Evolutionary conservation across 257 asterid species (phyloP), one percentile per base, ranked within the genome.

Genomic region (Solanum virginianum): DNA sequence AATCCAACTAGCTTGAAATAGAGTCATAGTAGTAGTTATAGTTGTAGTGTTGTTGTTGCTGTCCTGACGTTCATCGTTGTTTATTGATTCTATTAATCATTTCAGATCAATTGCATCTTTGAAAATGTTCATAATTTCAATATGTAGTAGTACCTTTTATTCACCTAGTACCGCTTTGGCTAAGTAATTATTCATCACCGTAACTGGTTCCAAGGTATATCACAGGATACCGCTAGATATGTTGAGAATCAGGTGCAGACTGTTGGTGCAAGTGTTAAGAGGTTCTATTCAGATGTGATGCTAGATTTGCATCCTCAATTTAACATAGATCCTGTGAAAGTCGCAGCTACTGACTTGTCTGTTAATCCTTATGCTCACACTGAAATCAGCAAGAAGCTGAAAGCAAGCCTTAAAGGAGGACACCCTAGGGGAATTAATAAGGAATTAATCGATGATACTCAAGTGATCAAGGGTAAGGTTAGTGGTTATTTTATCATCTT

Each of bases 241-340:
- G 88, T 94, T 81, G 96, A 93, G 85, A 92, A 90, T 87, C 98
- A 90, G 88, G 96, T 88, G 82, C 92, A 95, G 87, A 94, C 92
- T 87, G 98, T 93, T 49, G 93, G 97, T 60, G 90, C 83, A 24
- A 92, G 92, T 55, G 95, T 92, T 55, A 94, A 92, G 94, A 94
- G 89, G 85, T 94, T 95, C 90, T 95, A 90, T 86, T 85, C 94
- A 56, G 97, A 95, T 80, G 91, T 93, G 71, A 86, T 95, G 94
- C 89, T 90, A 88, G 98, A 94, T 90, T 72, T 94, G 84, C 86
- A 82, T 43, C 92, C 93, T 62, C 80, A 89, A 39, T 90, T 93
- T 66, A 84, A 85, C 66, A 86, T 82, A 20, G 91, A 90, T 87
- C 94, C 94, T 1, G 93, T 85, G 84, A 91, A 89, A 87, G 86